Base-by-base conservation (phyloP, 345 rosid genomes). In the Hirschfeldia incana region DNA sequence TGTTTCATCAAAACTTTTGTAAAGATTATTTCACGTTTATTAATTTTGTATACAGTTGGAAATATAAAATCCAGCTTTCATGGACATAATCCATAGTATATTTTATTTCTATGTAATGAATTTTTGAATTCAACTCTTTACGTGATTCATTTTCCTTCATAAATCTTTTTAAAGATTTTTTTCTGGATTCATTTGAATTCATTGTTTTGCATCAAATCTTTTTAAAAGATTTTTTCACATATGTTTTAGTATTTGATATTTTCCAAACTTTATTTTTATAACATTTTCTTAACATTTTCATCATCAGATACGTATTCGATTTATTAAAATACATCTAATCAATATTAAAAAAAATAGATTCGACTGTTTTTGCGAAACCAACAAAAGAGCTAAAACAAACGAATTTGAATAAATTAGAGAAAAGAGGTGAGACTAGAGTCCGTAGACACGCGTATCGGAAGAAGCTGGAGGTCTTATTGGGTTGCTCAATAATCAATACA, bases 361-460 rank as follows among this genome's bases (percentile, higher is more conserved):
- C 1, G 13, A 42, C 55, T 51, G 21, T n/a, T 51, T 51, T 13
- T 6, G 58, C 15, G 58, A 51, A 53, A 53, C 21, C 58, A 53
- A 53, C 58, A 53, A 53, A 53, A 53, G 8, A 46, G 13, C 16
- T 46, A 46, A 13, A 46, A 46, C 55, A 46, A 44, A 44, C 11
- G 53, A 44, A 44, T 44, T 44, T 44, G 26, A 26, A 58, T 3
- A 26, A 49, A 58, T 21, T 8, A 8, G 72, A 5, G 72, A 21
- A 65, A 30, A 30, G 68, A 58, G 62, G 68, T 72, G 72, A 61
- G 30, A 21, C 53, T 71, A 55, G 28, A 57, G 81, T 11, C 4
- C 16, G n/a, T 33, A 78, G 78, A 79, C 82, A 79, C 74, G 82
- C 78, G 78, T 73, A 60, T 67, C 34, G 74, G 74, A 59, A 73